Evolutionary conservation across 1,139 yeast genomes (phyloP), one percentile per base, ranked within the genome.

Genomic region (Debaryomyces sp.): DNA sequence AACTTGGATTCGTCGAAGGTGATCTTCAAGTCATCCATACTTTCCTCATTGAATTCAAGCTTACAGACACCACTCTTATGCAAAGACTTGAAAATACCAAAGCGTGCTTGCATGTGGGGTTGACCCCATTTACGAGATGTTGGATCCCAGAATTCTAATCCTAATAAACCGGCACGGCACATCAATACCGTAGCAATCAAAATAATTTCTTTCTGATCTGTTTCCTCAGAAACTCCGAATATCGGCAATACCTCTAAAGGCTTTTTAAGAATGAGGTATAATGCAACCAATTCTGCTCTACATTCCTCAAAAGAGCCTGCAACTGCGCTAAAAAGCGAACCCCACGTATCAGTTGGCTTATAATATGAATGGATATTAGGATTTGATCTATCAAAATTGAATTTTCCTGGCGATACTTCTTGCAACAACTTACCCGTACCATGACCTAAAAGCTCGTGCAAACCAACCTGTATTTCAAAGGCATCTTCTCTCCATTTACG

Each of bases 291-390:
- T 66, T 90, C 97, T 27, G 97, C 97, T 59, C 97, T 82, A 67
- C 96, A 89, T 66, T 90, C 97, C 68, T 90, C 97, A 62, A 87
- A 89, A 1, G 95, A 83, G n/a, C 96, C 96, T 13, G 96, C 87
- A 54, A 85, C 70, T 3, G 86, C 75, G 7, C 96, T 95, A 65
- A 90, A 90, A 47, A 87, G 73, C 2, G 94, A 85, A 2, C 96
- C 91, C 96, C 96, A 90, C 3, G 96, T 89, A 63, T 89, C 90
- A 45, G 91, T 91, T 52, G 85, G 81, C 55, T 81, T 82, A 68
- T 90, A 90, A 68, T 77, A 88, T 1, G 94, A 81, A 4, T 73
- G 68, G 37, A 86, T 81, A 21, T 89, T 85, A 8, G 90, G 87
- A 47, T 90, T 89, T 12, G 64, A 63, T 43, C 68, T 73, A 66